These are phyloP conservation scores for Mercurialis annua DNA, from an alignment of 345 rosid species.

Conservation along the genomic window DNA sequence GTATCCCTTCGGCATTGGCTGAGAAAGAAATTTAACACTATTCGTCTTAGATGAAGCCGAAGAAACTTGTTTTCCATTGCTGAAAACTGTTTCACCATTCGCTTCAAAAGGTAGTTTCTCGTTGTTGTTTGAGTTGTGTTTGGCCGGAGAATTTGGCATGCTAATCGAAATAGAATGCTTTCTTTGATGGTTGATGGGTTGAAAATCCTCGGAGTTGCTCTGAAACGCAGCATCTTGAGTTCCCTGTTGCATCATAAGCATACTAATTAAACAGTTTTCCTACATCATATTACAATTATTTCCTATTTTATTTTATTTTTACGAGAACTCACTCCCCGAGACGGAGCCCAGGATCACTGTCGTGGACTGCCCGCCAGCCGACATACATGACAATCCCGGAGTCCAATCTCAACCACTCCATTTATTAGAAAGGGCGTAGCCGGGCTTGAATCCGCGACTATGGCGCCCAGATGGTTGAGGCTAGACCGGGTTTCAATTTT, in stretches of 20 bases:
- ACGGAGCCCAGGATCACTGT: too few relatives aligned
- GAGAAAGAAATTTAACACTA: conserved; percentile 45
- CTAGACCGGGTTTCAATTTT: too few relatives aligned
- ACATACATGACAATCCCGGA: too few relatives aligned
- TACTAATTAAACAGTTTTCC: background rate
- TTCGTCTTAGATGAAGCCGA: conserved; percentile 27
- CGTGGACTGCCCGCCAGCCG: too few relatives aligned
- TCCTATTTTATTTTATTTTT: background rate
- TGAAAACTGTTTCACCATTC: background rate
- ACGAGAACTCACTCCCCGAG: too few relatives aligned
- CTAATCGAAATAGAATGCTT: conserved; percentile 49
- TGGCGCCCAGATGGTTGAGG: too few relatives aligned
- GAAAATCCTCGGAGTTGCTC: conserved; percentile 20
- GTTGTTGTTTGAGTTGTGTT: conserved; percentile 12
- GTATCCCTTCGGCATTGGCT: conserved; percentile 55
- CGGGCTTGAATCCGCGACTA: too few relatives aligned
- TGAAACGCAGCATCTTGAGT: conserved; percentile 4
- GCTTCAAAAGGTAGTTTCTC: conserved; percentile 31
- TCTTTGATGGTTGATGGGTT: conserved; percentile 29
- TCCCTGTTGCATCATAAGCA: background rate
- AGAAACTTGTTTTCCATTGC: conserved; percentile 22
- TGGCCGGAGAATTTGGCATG: conserved; percentile 56
- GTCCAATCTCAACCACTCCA: too few relatives aligned
- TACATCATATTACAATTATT: background rate
- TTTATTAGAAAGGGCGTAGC: too few relatives aligned